Base-by-base conservation (phyloP, 2,329 filamentous ascomycete genomes). In the Penicillium sp. region DNA sequence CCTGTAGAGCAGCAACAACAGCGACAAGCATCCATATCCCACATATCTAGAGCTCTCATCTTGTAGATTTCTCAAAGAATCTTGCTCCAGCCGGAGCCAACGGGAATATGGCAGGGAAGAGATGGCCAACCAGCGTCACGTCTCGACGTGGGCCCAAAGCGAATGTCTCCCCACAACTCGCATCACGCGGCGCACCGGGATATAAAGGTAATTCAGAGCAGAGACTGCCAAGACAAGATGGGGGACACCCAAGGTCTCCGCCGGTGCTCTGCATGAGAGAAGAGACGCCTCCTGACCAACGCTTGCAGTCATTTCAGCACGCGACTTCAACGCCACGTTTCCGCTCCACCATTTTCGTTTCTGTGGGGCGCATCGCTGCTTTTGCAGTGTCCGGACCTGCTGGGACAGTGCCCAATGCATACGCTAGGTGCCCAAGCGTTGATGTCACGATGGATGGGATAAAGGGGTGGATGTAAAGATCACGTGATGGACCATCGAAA, bases 381-480 rank as follows among this genome's bases (percentile, higher is more conserved):
- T 45, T 21, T 30, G 46, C 19, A 9, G 23, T 15, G 23, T 21
- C 46, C 15, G 19, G 45, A 11, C 7, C 21, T 7, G 7, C 13
- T 15, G 35, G 8, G 35, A 13, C 17, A 30, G n/a, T 50, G 30
- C 30, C 57, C 57, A 53, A 59, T 47, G 57, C 26, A n/a, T 45
- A 46, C 31, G 56, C 51, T 46, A 45, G 47, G 56, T 52, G 26
- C 48, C 35, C 56, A n/a, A 58, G 30, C 5, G 15, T 23, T 38
- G 38, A 30, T 47, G 45, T 47, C 45, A 47, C 38, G 31, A 47
- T n/a, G 49, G 23, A 38, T 59, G 30, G 35, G 21, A 26, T 23
- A 44, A 57, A 51, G 50, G 57, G 57, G 56, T 41, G 41, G 21
- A 51, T 47, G 11, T 59, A 52, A 19, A 53, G 11, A 8, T 53